Conservation (phyloP, 1,284 basidiomycete species). For the Moesziomyces sp. region DNA sequence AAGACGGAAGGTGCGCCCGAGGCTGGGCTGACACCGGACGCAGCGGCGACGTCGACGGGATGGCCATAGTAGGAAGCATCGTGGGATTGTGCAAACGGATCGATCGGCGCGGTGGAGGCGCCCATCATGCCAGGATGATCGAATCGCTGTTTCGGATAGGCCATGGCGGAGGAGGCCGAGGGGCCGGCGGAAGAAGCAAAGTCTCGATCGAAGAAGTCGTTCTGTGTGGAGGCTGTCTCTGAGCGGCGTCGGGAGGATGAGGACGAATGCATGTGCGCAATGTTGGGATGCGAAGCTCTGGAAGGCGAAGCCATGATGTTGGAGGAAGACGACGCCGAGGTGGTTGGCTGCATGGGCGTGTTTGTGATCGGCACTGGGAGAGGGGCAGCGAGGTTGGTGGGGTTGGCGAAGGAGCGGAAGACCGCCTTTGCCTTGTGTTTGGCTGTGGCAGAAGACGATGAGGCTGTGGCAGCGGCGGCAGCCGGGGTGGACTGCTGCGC, state of each 20-base stretch:
- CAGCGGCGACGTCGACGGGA: conserved; percentile 6
- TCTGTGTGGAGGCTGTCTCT: conserved; percentile 19
- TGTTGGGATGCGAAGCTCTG: conserved; percentile 6
- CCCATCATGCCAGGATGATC: conserved; percentile 14
- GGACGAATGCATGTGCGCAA: conserved; percentile 20
- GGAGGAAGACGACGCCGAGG: conserved; percentile 10
- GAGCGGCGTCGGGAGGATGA: conserved; percentile 25
- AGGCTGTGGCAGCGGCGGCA: not conserved
- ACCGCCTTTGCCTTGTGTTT: conserved; percentile 57
- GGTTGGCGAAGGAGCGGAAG: conserved; percentile 58
- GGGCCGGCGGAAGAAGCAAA: conserved; percentile 2
- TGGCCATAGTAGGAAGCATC: conserved; percentile 39
- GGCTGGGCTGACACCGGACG: conserved; percentile 6
- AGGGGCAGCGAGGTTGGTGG: conserved; percentile 55
- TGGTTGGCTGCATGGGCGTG: conserved; percentile 7
- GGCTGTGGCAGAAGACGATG: conserved; percentile 6
- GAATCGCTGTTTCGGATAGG: conserved; percentile 12
- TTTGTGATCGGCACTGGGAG: conserved; percentile 23
- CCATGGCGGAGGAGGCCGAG: not conserved
- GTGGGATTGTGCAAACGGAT: conserved; percentile 26
- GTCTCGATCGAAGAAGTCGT: conserved; percentile 16
- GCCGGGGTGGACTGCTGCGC: not conserved
- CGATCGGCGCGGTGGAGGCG: conserved; percentile 3
- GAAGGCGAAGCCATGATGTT: conserved; percentile 17
- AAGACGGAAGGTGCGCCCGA: conserved; percentile 19